These are phyloP conservation scores for Claviceps sorghi DNA, from an alignment of 2,329 filamentous ascomycete genomes.

Conservation along the genomic window DNA sequence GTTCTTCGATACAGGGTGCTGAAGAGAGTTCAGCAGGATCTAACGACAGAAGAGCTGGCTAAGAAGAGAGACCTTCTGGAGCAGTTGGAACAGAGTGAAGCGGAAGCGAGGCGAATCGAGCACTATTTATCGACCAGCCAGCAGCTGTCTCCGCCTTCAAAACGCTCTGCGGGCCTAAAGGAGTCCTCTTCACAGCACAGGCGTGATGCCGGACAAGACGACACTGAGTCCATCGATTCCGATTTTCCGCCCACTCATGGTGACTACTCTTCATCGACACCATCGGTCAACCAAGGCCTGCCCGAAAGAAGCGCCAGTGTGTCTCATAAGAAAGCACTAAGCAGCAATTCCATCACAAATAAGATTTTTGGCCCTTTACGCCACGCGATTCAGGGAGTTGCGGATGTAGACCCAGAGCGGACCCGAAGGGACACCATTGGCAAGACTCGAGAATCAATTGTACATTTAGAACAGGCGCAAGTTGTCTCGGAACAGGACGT, in stretches of 20 bases:
- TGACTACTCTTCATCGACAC: slow-evolving; percentile 45
- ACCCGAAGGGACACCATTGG: slow-evolving; percentile 87
- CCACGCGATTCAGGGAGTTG: slow-evolving; percentile 90
- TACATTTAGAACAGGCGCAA: slow-evolving; percentile 77
- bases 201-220: slow-evolving; percentile 49
- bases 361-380: slow-evolving; percentile 93
- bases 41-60: slow-evolving; percentile 82
- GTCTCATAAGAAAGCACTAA: slow-evolving; percentile 63
- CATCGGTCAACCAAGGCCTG: slow-evolving; percentile 61
- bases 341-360: slow-evolving; percentile 78
- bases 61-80: slow-evolving; percentile 76
- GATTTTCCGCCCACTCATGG: slow-evolving; percentile 87
- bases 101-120: slow-evolving; percentile 84
- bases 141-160: slow-evolving; percentile 42
- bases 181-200: slow-evolving; percentile 34
- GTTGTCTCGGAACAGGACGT: slow-evolving; percentile 82
- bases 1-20: slow-evolving; percentile 81
- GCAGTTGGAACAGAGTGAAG: slow-evolving; percentile 82
- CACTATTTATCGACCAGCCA: slow-evolving; percentile 72
- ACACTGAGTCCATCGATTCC: slow-evolving; percentile 84
- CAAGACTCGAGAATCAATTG: slow-evolving; percentile 81
- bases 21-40: slow-evolving; percentile 92
- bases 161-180: slow-evolving; percentile 49
- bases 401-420: slow-evolving; percentile 88
- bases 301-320: slow-evolving; percentile 37